phyloP scores from a whole-genome alignment of 805 yeast genomes.

The Kregervanrija fluxuum region DNA sequence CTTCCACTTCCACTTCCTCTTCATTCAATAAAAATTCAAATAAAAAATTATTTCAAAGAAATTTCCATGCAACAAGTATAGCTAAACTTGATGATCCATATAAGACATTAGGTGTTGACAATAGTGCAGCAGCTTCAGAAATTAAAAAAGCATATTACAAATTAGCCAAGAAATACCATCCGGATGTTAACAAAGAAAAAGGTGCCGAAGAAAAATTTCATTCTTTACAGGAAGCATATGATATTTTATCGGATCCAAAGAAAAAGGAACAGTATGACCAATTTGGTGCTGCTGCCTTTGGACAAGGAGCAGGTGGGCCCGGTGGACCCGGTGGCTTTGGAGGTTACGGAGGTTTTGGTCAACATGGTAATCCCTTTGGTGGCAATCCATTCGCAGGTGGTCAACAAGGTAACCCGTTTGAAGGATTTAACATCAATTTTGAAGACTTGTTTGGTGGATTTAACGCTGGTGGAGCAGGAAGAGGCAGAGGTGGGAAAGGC shows the following conservation, averaged over 20 bases:
- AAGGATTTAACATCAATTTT: conserved; percentile 31
- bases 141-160: conserved; percentile 93
- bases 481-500: conserved; percentile 30
- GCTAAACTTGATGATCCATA: conserved; percentile 64
- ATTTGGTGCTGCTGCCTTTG: conserved; percentile 84
- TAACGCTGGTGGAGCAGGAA: conserved; percentile 33
- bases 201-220: conserved; percentile 88
- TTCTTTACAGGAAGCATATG: conserved; percentile 90
- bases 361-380: conserved; percentile 28
- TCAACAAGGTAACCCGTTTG: conserved; percentile 21
- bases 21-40: too few relatives aligned
- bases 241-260: conserved; percentile 74
- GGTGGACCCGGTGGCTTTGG: conserved; percentile 37
- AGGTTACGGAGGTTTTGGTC: conserved; percentile 34
- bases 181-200: conserved; percentile 89
- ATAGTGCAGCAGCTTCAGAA: conserved; percentile 65
- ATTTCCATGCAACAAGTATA: conserved; percentile 37
- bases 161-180: conserved; percentile 90
- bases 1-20: too few relatives aligned
- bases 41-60: conserved; percentile 7
- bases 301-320: conserved; percentile 47
- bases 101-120: conserved; percentile 68
- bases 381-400: conserved; percentile 37
- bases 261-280: conserved; percentile 89
- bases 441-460: conserved; percentile 52